Conservation (phyloP, 768 basidiomycete species). For the Tricholoma flavovirens region DNA sequence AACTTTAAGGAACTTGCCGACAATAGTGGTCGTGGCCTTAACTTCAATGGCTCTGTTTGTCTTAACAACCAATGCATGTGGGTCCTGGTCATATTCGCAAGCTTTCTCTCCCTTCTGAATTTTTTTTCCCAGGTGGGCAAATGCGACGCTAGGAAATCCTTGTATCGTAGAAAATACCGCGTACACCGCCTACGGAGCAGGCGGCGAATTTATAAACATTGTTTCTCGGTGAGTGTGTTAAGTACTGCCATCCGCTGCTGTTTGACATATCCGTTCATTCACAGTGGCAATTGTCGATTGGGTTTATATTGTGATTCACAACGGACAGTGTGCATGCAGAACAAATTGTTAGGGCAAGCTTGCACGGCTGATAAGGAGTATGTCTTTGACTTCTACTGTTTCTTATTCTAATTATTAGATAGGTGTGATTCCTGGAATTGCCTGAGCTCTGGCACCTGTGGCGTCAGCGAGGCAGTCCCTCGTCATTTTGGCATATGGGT, state of each 20-base stretch:
- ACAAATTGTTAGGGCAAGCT: constrained; percentile 48
- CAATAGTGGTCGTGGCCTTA: constrained; percentile 56
- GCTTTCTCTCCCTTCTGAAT: background rate
- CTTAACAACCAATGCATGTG: constrained; percentile 82
- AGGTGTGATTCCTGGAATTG: constrained; percentile 82
- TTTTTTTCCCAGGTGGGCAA: constrained; percentile 64
- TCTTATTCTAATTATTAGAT: background rate
- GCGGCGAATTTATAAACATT: constrained; percentile 65
- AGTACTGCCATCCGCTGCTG: background rate
- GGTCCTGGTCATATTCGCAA: constrained; percentile 19
- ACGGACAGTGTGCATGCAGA: constrained; percentile 48
- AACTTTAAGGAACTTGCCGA: constrained; percentile 63
- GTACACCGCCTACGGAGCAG: constrained; percentile 63
- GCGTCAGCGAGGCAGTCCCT: constrained; percentile 50
- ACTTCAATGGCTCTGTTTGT: constrained; percentile 81
- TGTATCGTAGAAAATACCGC: constrained; percentile 77
- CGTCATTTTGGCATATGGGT: constrained; percentile 63
- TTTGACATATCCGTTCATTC: background rate
- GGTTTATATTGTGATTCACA: constrained; percentile 75
- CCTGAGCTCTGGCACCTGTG: constrained; percentile 54
- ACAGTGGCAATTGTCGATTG: constrained; percentile 65
- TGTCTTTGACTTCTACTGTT: constrained; percentile 10
- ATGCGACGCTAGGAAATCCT: constrained; percentile 54
- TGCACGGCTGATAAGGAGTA: constrained; percentile 54
- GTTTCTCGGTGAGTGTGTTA: constrained; percentile 60